phyloP scores from a whole-genome alignment of 345 rosid species.

The Conringia planisiliqua region DNA sequence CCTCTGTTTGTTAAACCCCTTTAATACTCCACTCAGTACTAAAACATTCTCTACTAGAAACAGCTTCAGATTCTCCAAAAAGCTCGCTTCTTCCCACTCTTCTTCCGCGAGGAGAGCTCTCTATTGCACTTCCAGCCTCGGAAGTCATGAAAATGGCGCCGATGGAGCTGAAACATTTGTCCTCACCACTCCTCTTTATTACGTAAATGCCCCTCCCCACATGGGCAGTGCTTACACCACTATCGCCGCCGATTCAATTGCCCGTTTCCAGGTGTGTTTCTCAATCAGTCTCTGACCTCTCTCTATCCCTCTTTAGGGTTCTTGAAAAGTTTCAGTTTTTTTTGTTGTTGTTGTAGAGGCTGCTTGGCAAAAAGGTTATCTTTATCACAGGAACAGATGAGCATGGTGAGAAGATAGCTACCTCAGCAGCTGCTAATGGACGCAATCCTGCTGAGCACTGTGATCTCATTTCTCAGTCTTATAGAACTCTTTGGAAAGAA shows the following conservation, averaged over 20 bases:
- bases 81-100: conserved; percentile 28
- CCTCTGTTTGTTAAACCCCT: conserved; percentile 48
- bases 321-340: conserved; percentile 16
- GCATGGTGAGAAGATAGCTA: conserved; percentile 95
- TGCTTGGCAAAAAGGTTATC: conserved; percentile 72
- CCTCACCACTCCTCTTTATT: conserved; percentile 92
- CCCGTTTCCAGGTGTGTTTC: conserved; percentile 79
- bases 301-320: background rate
- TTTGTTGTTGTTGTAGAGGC: conserved; percentile 58
- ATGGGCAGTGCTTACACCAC: conserved; percentile 99
- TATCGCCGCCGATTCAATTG: conserved; percentile 90
- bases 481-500: conserved; percentile 75
- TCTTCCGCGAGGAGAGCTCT: conserved; percentile 34
- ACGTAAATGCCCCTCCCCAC: conserved; percentile 99
- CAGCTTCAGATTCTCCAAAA: conserved; percentile 43
- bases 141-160: background rate
- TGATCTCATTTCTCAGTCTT: conserved; percentile 73
- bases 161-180: conserved; percentile 44
- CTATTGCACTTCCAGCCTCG: conserved; percentile 41
- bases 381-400: conserved; percentile 92
- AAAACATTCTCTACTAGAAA: conserved; percentile 40
- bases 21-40: conserved; percentile 33
- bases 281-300: background rate
- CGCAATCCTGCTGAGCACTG: conserved; percentile 79
- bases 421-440: conserved; percentile 64